Percentiles rank a stretch among this genome's conserved stretches.
These are phyloP conservation scores for Aristolochia contorta DNA, from an alignment of 164 flowering plant species.

Conservation along the genomic window DNA sequence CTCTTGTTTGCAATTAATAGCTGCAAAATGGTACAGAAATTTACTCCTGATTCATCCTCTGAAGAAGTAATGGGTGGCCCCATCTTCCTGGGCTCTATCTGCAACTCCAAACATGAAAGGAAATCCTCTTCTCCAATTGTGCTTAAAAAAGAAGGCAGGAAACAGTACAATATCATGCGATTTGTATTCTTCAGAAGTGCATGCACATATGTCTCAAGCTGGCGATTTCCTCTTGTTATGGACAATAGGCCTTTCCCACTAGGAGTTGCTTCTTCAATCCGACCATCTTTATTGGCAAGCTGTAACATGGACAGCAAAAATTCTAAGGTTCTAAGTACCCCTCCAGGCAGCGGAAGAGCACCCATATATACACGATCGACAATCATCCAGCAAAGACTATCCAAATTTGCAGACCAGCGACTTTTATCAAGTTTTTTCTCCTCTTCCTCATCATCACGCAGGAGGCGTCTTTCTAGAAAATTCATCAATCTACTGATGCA, in stretches of 20 bases:
- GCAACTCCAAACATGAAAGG: constrained; percentile 61
- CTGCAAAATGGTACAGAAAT: constrained; percentile 75
- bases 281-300: constrained; percentile 92
- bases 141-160: constrained; percentile 77
- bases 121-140: constrained; percentile 78
- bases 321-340: constrained; percentile 68
- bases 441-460: constrained; percentile 96
- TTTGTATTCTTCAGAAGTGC: constrained; percentile 85
- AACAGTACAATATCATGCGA: constrained; percentile 85
- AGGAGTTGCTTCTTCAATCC: constrained; percentile 75
- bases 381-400: constrained; percentile 83
- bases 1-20: constrained; percentile 77
- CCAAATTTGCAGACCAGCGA: constrained; percentile 88
- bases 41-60: constrained; percentile 50
- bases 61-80: constrained; percentile 16
- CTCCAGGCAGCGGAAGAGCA: constrained; percentile 81
- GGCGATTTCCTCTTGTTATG: constrained; percentile 78
- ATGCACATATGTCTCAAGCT: constrained; percentile 82
- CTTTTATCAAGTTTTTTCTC: constrained; percentile 83
- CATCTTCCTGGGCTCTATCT: constrained; percentile 47
- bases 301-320: constrained; percentile 93
- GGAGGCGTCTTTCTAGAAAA: constrained; percentile 86
- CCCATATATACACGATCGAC: constrained; percentile 98
- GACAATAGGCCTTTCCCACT: constrained; percentile 76
- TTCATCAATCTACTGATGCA: constrained; percentile 90